Conservation (phyloP, 1,284 basidiomycete species). For the Microbotryum lychnidis-dioicae region DNA sequence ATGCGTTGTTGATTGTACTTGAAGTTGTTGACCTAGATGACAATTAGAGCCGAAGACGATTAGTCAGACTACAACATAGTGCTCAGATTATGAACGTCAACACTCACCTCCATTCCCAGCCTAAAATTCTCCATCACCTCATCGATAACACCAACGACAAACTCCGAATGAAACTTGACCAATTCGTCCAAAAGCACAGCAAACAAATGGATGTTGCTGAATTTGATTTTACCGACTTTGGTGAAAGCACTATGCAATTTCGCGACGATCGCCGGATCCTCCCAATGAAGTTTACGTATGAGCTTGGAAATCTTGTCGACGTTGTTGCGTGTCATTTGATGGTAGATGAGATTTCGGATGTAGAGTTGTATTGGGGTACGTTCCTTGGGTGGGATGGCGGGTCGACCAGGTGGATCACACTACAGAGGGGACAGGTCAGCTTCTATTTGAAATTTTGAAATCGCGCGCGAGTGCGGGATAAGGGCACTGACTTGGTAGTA, state of each 20-base stretch:
- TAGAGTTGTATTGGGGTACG: conserved; percentile 84
- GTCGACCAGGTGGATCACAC: conserved; percentile 94
- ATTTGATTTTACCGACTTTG: conserved; percentile 95
- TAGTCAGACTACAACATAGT: neutral
- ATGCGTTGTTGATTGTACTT: conserved; percentile 88
- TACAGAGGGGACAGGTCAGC: conserved; percentile 39
- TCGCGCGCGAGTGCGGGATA: conserved; percentile 11
- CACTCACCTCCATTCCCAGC: conserved; percentile 65
- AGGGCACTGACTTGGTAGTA: conserved; percentile 72
- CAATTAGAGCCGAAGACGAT: neutral
- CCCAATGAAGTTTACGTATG: conserved; percentile 90
- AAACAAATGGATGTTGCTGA: conserved; percentile 76
- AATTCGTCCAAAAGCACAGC: conserved; percentile 91
- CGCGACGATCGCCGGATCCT: conserved; percentile 51
- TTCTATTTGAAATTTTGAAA: neutral
- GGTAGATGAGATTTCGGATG: conserved; percentile 84
- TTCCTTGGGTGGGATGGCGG: conserved; percentile 72
- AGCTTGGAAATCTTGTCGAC: conserved; percentile 53
- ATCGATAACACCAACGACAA: conserved; percentile 80
- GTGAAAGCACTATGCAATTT: conserved; percentile 69
- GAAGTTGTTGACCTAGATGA: conserved; percentile 72
- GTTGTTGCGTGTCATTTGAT: conserved; percentile 61
- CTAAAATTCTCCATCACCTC: conserved; percentile 89
- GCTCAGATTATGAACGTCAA: neutral
- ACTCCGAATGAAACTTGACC: conserved; percentile 82